Percentiles rank a stretch among this genome's conserved stretches.
Evolutionary conservation across 2,329 filamentous ascomycete species (phyloP).

Genomic region (Aspergillus sp.): DNA sequence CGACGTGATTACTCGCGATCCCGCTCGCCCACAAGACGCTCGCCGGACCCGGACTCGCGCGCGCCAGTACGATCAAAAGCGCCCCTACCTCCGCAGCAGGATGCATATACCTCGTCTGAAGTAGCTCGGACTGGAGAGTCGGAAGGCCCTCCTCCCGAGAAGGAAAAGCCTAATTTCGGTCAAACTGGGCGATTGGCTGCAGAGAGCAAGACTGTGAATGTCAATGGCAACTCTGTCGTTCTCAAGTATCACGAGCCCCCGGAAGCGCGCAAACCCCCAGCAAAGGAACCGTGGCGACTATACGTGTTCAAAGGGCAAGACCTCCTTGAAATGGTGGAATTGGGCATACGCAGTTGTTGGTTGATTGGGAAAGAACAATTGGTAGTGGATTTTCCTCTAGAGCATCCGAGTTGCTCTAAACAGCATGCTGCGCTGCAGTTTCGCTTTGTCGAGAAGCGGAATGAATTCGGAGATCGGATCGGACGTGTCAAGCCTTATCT

Average conservation of each 20-base stretch:
- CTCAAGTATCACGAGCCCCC: slow-evolving; percentile 96
- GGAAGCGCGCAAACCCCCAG: slow-evolving; percentile 83
- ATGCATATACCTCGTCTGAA: slow-evolving; percentile 45
- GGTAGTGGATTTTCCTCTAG: slow-evolving; percentile 79
- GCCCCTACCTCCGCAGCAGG: slow-evolving; percentile 50
- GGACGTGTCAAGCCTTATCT: slow-evolving; percentile 83
- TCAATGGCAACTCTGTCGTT: slow-evolving; percentile 64
- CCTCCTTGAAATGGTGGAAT: slow-evolving; percentile 76
- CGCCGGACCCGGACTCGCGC: slow-evolving; percentile 30
- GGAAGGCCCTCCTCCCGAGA: slow-evolving; percentile 32
- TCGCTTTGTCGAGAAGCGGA: slow-evolving; percentile 75
- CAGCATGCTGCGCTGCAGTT: slow-evolving; percentile 97
- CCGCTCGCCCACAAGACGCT: slow-evolving; percentile 29
- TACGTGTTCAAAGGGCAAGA: slow-evolving; percentile 88
- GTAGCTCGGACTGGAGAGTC: slow-evolving; percentile 24
- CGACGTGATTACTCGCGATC: slow-evolving; percentile 29
- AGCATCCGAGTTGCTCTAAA: slow-evolving; percentile 91
- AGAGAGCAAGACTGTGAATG: slow-evolving; percentile 77
- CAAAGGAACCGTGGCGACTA: slow-evolving; percentile 79
- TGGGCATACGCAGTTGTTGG: slow-evolving; percentile 82
- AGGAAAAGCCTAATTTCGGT: slow-evolving; percentile 86
- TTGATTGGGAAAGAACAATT: slow-evolving; percentile 77
- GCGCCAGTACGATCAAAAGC: slow-evolving; percentile 36
- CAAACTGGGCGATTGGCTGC: slow-evolving; percentile 81
- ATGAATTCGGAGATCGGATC: slow-evolving; percentile 82